A percentile compares a stretch with the other conserved stretches of the same genome.
Conservation (phyloP, 305 asterid species). For the Fraxinus latifolia region DNA sequence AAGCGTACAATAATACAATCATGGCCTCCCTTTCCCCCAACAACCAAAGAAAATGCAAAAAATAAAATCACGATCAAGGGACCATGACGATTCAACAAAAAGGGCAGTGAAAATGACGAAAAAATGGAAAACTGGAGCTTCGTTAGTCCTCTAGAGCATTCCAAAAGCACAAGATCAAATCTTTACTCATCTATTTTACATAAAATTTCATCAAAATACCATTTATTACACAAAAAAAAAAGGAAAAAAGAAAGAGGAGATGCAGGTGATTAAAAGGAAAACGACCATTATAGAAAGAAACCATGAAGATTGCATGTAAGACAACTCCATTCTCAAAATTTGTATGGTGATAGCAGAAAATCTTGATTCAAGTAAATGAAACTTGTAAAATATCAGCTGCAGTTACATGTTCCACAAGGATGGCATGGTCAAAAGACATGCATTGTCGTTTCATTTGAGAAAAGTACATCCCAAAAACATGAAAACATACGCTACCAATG, state of each 20-base stretch:
- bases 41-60: not conserved
- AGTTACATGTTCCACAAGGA: constrained; percentile 18
- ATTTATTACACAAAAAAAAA: not conserved
- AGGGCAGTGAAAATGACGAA: not conserved
- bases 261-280: constrained; percentile 3
- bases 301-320: constrained; percentile 5
- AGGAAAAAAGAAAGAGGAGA: not conserved
- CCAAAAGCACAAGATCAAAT: not conserved
- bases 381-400: constrained; percentile 12
- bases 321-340: not conserved
- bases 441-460: constrained; percentile 50
- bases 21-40: not conserved
- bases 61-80: not conserved
- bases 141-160: not conserved
- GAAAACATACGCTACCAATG: constrained; percentile 67
- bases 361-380: constrained; percentile 2
- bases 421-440: not conserved
- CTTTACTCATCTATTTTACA: not conserved
- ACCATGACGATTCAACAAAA: not conserved
- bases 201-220: not conserved
- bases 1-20: not conserved
- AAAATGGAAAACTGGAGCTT: not conserved
- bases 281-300: not conserved
- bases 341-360: not conserved
- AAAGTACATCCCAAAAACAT: constrained; percentile 83